A percentile compares a stretch with the other conserved stretches of the same genome.
These are phyloP conservation scores for Exsudoporus frostii DNA, from an alignment of 768 basidiomycete species.

Conservation along the genomic window DNA sequence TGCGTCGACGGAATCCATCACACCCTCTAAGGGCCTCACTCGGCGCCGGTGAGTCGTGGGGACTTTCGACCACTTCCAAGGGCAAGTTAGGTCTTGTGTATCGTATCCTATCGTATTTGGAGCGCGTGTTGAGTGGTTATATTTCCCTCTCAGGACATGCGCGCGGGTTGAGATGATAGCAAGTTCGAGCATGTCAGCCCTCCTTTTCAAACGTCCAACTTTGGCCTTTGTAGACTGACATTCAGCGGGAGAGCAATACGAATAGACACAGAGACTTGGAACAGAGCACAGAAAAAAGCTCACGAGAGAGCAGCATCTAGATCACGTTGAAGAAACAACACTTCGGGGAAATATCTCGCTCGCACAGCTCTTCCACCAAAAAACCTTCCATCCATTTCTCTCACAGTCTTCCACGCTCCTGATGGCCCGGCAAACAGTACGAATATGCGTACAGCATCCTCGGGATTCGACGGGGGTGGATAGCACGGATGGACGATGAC, in stretches of 20 bases:
- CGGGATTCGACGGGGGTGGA: conserved; percentile 59
- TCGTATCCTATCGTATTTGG: too few relatives aligned
- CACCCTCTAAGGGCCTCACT: too few relatives aligned
- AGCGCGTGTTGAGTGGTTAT: too few relatives aligned
- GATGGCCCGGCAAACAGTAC: conserved; percentile 87
- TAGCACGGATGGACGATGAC: conserved; percentile 79
- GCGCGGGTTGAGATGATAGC: neutral
- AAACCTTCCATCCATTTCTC: conserved; percentile 88
- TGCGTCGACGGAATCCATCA: too few relatives aligned
- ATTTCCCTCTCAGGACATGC: neutral
- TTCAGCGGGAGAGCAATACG: neutral
- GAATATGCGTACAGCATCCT: conserved; percentile 90
- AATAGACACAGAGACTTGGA: neutral
- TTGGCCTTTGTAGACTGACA: neutral
- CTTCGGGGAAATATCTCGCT: conserved; percentile 78
- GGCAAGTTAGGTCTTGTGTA: too few relatives aligned
- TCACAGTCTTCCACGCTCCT: conserved; percentile 94
- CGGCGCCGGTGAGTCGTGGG: too few relatives aligned
- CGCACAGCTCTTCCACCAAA: conserved; percentile 85
- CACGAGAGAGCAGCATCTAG: conserved; percentile 41
- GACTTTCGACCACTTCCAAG: too few relatives aligned
- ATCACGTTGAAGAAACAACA: conserved; percentile 45
- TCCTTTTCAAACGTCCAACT: neutral
- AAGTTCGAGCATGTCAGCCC: neutral
- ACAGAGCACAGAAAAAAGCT: neutral